phyloP scores from a whole-genome alignment of 208 protist genomes.

The Wallacemonas sp. region DNA sequence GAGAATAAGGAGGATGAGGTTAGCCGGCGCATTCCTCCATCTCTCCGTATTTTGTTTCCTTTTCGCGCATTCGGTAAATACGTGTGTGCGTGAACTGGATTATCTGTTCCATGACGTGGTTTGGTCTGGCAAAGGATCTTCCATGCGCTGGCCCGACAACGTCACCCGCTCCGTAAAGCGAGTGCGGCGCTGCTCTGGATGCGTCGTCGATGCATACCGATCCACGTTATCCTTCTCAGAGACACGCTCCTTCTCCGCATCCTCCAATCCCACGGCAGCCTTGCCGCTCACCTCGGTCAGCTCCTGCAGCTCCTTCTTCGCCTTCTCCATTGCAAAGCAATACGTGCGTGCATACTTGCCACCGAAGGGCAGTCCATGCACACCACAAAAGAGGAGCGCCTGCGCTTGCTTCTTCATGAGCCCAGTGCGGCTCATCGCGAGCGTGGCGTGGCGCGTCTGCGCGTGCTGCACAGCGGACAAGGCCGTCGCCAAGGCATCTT shows the following conservation, averaged over 20 bases:
- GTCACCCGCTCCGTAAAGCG: constrained; percentile 54
- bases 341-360: constrained; percentile 89
- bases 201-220: constrained; percentile 81
- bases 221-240: constrained; percentile 62
- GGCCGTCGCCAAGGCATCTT: constrained; percentile 56
- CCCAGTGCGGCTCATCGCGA: constrained; percentile 57
- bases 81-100: not conserved
- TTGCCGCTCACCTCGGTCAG: constrained; percentile 32
- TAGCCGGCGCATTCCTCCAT: not conserved
- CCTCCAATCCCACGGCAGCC: constrained; percentile 32
- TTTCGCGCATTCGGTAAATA: not conserved
- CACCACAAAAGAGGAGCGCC: constrained; percentile 64
- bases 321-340: constrained; percentile 75
- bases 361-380: constrained; percentile 65
- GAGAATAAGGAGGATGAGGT: too few relatives aligned
- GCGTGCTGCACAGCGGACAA: constrained; percentile 53
- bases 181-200: constrained; percentile 84
- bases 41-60: not conserved
- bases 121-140: constrained; percentile 67
- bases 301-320: constrained; percentile 62
- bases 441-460: constrained; percentile 70
- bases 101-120: constrained; percentile 63
- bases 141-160: constrained; percentile 42
- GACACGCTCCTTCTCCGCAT: constrained; percentile 43
- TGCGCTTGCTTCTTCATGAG: constrained; percentile 70